phyloP scores from a whole-genome alignment of 352 stramenopile species.

The Phytophthora pisi region DNA sequence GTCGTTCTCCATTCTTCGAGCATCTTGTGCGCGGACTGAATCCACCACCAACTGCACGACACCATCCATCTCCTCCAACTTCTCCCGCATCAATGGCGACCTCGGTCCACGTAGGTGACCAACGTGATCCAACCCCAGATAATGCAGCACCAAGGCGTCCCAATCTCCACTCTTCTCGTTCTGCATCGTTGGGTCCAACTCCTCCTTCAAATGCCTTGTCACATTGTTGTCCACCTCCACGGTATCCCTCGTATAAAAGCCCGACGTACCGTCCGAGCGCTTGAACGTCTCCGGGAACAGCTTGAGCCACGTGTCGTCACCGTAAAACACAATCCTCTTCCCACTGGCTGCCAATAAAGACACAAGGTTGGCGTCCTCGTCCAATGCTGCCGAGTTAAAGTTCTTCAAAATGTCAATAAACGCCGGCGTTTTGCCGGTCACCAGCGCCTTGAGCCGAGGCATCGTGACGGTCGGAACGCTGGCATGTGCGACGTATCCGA shows the following conservation, averaged over 20 bases:
- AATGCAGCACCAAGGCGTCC: slow-evolving; percentile 88
- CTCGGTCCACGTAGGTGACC: slow-evolving; percentile 82
- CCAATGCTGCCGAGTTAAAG: slow-evolving; percentile 86
- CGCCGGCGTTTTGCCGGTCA: slow-evolving; percentile 82
- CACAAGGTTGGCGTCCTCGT: slow-evolving; percentile 73
- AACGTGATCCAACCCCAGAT: slow-evolving; percentile 88
- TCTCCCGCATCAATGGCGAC: slow-evolving; percentile 77
- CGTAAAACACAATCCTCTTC: slow-evolving; percentile 84
- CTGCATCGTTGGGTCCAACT: slow-evolving; percentile 78
- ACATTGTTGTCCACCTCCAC: slow-evolving; percentile 89
- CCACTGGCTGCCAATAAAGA: slow-evolving; percentile 51
- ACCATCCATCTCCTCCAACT: slow-evolving; percentile 86
- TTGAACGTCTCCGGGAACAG: slow-evolving; percentile 79
- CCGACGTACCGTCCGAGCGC: slow-evolving; percentile 80
- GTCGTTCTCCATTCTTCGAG: slow-evolving; percentile 28
- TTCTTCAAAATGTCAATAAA: slow-evolving; percentile 94
- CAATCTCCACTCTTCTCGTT: slow-evolving; percentile 74
- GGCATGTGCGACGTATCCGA: slow-evolving; percentile 80
- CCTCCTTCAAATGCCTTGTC: slow-evolving; percentile 81
- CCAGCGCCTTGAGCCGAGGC: slow-evolving; percentile 86
- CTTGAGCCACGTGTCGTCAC: slow-evolving; percentile 91
- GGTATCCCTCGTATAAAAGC: slow-evolving; percentile 90
- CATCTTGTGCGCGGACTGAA: slow-evolving; percentile 68
- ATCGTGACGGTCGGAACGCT: slow-evolving; percentile 90
- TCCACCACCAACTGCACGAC: slow-evolving; percentile 66